These are phyloP conservation scores for Umbelopsis sp. DNA, from an alignment of 192 early-diverging fungal species.

Conservation along the genomic window DNA sequence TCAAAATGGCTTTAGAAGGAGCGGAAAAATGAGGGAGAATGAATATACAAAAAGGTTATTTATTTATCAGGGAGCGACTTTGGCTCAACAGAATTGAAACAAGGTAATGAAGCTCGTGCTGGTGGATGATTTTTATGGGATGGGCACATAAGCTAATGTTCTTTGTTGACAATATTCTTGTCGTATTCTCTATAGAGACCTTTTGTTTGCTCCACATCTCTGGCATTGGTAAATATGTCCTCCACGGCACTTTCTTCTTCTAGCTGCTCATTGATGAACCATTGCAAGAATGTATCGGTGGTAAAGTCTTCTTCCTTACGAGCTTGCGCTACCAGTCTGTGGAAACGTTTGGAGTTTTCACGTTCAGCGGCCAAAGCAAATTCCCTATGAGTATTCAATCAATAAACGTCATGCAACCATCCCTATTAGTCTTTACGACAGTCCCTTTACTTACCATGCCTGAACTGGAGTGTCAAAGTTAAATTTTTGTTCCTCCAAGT, in stretches of 20 bases:
- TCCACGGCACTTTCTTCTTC: slow-evolving; percentile 43
- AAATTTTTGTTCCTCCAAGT: slow-evolving; percentile 3
- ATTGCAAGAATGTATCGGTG: slow-evolving; percentile 38
- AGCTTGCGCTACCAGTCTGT: slow-evolving; percentile 30
- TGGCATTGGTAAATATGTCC: slow-evolving; percentile 40
- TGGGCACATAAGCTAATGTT: slow-evolving; percentile 20
- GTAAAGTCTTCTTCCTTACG: slow-evolving; percentile 39
- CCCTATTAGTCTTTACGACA: too few species aligned
- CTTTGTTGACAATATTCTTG: slow-evolving; percentile 35
- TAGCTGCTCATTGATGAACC: slow-evolving; percentile 41
- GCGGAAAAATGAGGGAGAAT: too few species aligned
- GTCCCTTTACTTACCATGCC: slow-evolving; percentile 39
- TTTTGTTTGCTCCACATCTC: slow-evolving; percentile 30
- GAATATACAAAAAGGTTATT: background rate
- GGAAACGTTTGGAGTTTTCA: slow-evolving; percentile 32
- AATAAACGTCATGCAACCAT: too few species aligned
- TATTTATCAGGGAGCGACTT: background rate
- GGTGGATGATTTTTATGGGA: background rate
- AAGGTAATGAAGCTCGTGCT: background rate
- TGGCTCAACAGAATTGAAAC: background rate
- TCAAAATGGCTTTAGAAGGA: too few species aligned
- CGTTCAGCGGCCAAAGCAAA: slow-evolving; percentile 34
- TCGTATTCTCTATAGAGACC: slow-evolving; percentile 42
- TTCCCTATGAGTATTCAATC: background rate
- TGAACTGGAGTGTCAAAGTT: slow-evolving; percentile 33